Percentiles rank a stretch among this genome's conserved stretches.
Conservation (phyloP, 1,284 basidiomycete genomes). For the Leccinum subrobustum region DNA sequence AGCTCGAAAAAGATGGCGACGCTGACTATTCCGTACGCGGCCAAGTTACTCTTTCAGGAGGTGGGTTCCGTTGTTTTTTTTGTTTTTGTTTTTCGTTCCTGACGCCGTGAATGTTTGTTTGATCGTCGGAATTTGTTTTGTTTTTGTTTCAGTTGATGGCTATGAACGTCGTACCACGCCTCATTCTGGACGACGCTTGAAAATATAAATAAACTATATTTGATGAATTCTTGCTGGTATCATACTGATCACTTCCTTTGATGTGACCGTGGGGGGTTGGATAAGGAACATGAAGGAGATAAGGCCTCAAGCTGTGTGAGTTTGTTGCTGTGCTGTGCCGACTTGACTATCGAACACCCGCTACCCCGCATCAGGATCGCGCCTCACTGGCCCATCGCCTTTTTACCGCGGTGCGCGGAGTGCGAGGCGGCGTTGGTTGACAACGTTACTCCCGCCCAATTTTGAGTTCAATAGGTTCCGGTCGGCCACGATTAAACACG, state of each 20-base stretch:
- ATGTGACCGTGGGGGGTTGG: conserved; percentile 3
- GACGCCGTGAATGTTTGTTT: neutral
- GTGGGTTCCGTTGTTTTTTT: conserved; percentile 42
- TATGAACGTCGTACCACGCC: conserved; percentile 89
- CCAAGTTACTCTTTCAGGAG: conserved; percentile 97
- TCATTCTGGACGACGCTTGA: conserved; percentile 77
- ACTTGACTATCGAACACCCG: neutral
- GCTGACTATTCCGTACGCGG: conserved; percentile 97
- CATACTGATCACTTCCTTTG: conserved; percentile 2
- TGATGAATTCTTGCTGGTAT: neutral
- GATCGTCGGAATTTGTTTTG: neutral
- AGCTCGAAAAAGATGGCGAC: conserved; percentile 95
- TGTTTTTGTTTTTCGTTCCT: neutral
- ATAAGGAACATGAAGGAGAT: conserved; percentile 1
- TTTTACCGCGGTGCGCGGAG: conserved; percentile 14
- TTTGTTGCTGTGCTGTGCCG: conserved; percentile 11
- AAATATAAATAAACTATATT: conserved; percentile 3
- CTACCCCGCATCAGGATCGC: neutral
- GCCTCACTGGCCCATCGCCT: conserved; percentile 16
- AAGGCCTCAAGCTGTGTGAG: conserved; percentile 19
- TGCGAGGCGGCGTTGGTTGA: neutral
- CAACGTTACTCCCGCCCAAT: neutral
- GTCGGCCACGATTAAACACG: neutral
- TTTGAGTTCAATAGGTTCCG: neutral
- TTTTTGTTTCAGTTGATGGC: conserved; percentile 71